Conservation (phyloP, 2,329 filamentous ascomycete species). For the Colletotrichum sp. region DNA sequence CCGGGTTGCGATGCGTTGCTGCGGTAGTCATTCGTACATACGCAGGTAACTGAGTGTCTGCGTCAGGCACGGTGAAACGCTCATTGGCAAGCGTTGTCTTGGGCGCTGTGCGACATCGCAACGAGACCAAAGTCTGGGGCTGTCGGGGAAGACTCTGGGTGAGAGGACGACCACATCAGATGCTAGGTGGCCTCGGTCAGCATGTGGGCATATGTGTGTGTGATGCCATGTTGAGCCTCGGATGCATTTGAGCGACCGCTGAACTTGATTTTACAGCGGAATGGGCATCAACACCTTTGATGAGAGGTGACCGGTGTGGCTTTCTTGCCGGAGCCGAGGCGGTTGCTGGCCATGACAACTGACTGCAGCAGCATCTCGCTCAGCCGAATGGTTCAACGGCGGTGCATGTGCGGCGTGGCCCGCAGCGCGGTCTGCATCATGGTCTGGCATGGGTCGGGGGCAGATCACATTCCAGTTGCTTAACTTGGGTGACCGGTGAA, state of each 20-base stretch:
- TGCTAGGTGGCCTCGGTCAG: not conserved
- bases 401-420: not conserved
- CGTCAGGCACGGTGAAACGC: conserved; percentile 1
- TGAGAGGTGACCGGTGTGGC: not conserved
- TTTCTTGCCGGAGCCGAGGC: not conserved
- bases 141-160: not conserved
- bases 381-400: not conserved
- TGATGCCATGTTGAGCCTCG: not conserved
- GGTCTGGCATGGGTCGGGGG: not conserved
- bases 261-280: not conserved
- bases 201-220: not conserved
- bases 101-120: not conserved
- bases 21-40: not conserved
- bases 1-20: not conserved
- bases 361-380: not conserved
- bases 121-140: not conserved
- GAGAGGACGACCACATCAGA: not conserved
- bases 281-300: not conserved
- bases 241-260: not conserved
- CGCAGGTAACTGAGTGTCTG: not conserved
- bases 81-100: conserved; percentile 10
- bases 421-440: not conserved
- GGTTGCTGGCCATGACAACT: not conserved
- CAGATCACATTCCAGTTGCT: not conserved
- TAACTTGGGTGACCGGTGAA: conserved; percentile 17